Percentiles rank a stretch among this genome's conserved stretches.
phyloP scores from a whole-genome alignment of 2,329 filamentous ascomycete species.

The Fusarium musae region DNA sequence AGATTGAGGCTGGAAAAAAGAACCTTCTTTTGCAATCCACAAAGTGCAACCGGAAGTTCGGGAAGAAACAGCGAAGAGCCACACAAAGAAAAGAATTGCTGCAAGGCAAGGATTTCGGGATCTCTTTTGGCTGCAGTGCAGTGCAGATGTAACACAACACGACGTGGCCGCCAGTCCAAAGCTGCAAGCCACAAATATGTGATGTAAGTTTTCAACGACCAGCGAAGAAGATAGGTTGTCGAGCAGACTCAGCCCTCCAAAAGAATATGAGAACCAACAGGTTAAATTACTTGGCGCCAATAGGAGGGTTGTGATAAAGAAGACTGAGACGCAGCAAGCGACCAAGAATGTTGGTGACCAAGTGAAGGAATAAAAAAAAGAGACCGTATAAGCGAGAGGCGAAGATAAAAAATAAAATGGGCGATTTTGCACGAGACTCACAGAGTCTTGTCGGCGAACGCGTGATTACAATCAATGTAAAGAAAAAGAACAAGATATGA shows the following conservation, averaged over 20 bases:
- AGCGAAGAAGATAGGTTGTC: slow-evolving; percentile 28
- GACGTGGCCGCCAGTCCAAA: slow-evolving; percentile 14
- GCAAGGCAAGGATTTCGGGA: slow-evolving; percentile 22
- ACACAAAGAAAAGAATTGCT: neutral
- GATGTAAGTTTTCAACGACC: slow-evolving; percentile 37
- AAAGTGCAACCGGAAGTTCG: neutral
- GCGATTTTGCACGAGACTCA: slow-evolving; percentile 30
- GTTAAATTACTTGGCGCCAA: slow-evolving; percentile 9
- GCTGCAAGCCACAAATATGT: slow-evolving; percentile 35
- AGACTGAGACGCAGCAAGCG: neutral
- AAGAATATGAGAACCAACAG: neutral
- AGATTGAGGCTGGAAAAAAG: neutral
- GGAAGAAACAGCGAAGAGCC: slow-evolving; percentile 14
- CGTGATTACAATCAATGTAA: slow-evolving; percentile 30
- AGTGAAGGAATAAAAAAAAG: slow-evolving; percentile 2
- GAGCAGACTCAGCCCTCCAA: neutral
- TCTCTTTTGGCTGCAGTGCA: slow-evolving; percentile 22
- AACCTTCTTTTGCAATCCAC: neutral
- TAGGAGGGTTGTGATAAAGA: neutral
- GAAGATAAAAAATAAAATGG: slow-evolving; percentile 20
- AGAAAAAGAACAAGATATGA: slow-evolving; percentile 1
- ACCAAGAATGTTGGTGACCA: neutral
- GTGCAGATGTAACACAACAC: slow-evolving; percentile 34
- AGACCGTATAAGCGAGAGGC: slow-evolving; percentile 36
- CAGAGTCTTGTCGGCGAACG: slow-evolving; percentile 24